These are phyloP conservation scores for Nicotiana otophora DNA, from an alignment of 257 asterid species.

Conservation along the genomic window DNA sequence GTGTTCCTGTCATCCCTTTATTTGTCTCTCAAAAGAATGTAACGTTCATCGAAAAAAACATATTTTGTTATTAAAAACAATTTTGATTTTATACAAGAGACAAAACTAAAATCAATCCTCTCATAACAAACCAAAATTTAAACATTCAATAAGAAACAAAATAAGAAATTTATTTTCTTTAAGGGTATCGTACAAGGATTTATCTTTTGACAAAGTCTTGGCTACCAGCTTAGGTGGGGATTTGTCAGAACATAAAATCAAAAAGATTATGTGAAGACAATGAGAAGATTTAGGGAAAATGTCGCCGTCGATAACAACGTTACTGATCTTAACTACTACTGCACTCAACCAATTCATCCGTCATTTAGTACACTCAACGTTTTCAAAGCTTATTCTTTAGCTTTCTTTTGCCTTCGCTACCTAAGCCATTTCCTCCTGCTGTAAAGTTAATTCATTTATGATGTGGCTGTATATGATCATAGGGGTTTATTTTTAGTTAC, in stretches of 20 bases:
- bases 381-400: not conserved
- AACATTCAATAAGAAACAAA: not conserved
- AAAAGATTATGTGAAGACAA: not conserved
- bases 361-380: not conserved
- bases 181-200: too few relatives aligned
- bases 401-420: too few relatives aligned
- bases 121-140: not conserved
- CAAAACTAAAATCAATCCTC: not conserved
- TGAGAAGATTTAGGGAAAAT: slow-evolving; percentile 9
- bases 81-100: not conserved
- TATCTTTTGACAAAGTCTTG: not conserved
- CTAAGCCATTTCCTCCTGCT: not conserved
- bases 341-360: slow-evolving; percentile 21
- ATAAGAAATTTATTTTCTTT: not conserved
- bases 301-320: slow-evolving; percentile 13
- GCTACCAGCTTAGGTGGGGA: not conserved
- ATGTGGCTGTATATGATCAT: not conserved
- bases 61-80: too few relatives aligned
- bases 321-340: slow-evolving; percentile 18
- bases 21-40: not conserved
- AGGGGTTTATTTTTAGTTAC: too few relatives aligned
- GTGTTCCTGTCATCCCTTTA: slow-evolving; percentile 10
- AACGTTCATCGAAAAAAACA: too few relatives aligned
- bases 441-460: not conserved
- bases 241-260: not conserved